Evolutionary conservation across 75 land plant genomes (phyloP).

Genomic region (Adiantum capillusveneris): DNA sequence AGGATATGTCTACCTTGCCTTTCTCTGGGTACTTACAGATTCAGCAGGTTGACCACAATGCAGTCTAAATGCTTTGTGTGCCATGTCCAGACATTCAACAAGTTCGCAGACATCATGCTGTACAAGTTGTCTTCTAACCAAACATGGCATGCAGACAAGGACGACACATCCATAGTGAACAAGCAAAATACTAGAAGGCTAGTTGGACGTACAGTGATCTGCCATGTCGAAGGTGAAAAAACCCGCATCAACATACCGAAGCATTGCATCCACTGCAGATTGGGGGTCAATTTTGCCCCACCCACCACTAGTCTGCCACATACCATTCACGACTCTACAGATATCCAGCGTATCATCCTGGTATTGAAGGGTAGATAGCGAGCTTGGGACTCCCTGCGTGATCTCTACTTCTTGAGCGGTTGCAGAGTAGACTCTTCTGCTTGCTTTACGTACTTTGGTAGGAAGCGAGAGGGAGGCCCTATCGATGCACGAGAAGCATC

Average conservation of each 20-base stretch:
- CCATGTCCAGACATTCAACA: too few relatives aligned
- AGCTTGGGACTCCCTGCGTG: neutral
- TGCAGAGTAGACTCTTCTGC: neutral
- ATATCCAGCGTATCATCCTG: slow-evolving; percentile 61
- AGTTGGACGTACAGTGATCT: slow-evolving; percentile 73
- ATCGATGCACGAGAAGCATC: neutral
- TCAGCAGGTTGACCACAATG: too few relatives aligned
- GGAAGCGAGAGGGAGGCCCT: neutral
- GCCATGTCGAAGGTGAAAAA: slow-evolving; percentile 82
- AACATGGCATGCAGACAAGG: too few relatives aligned
- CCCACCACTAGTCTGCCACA: slow-evolving; percentile 94
- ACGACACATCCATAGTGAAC: too few relatives aligned
- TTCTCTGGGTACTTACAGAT: too few relatives aligned
- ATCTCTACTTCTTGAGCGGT: neutral
- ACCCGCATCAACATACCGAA: slow-evolving; percentile 63
- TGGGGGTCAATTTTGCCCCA: slow-evolving; percentile 74
- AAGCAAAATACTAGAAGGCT: too few relatives aligned
- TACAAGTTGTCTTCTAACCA: too few relatives aligned
- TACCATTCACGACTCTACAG: slow-evolving; percentile 68
- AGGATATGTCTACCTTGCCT: too few relatives aligned
- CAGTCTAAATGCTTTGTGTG: too few relatives aligned
- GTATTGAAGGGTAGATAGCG: slow-evolving; percentile 25
- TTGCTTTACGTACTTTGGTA: neutral
- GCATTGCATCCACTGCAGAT: slow-evolving; percentile 71
- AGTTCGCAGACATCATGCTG: too few relatives aligned